Conservation (phyloP, 2,329 filamentous ascomycete species). For the Pseudogymnoascus sp. region DNA sequence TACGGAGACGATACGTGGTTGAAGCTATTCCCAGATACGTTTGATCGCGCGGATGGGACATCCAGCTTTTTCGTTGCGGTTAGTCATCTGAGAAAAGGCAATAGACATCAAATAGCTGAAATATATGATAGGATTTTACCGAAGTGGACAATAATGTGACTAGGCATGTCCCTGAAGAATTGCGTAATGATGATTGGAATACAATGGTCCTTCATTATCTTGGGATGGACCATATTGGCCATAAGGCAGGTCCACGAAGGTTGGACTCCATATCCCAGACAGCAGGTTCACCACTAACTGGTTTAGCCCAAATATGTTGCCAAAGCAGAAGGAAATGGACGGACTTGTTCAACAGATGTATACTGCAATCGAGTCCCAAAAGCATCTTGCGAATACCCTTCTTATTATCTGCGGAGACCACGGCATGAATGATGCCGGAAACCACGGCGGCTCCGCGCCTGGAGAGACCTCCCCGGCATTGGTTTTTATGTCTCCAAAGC, state of each 20-base stretch:
- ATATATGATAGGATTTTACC: constrained; percentile 68
- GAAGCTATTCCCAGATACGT: constrained; percentile 86
- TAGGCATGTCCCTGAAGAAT: constrained; percentile 71
- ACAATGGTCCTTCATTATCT: constrained; percentile 93
- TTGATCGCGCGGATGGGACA: constrained; percentile 82
- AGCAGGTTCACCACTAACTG: constrained; percentile 11
- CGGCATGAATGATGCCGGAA: constrained; percentile 98
- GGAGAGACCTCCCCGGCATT: constrained; percentile 92
- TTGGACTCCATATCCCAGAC: constrained; percentile 29
- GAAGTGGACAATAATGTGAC: constrained; percentile 98
- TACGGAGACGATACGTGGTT: constrained; percentile 98
- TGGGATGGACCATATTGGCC: constrained; percentile 92
- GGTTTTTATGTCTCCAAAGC: constrained; percentile 81
- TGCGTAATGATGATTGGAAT: constrained; percentile 76
- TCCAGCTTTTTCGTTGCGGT: constrained; percentile 98
- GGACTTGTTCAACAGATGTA: constrained; percentile 69
- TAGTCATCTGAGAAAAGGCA: constrained; percentile 34
- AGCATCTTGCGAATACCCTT: constrained; percentile 68
- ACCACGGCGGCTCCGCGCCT: constrained; percentile 87
- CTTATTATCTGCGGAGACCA: constrained; percentile 89
- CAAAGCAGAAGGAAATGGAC: constrained; percentile 94
- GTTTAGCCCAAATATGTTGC: constrained; percentile 73
- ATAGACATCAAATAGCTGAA: constrained; percentile 23
- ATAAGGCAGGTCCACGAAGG: constrained; percentile 86
- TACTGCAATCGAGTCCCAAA: constrained; percentile 59